Evolutionary conservation across 176 grass and related monocot species (phyloP), one percentile per base, ranked within the genome.

Genomic region (Lolium perenne): DNA sequence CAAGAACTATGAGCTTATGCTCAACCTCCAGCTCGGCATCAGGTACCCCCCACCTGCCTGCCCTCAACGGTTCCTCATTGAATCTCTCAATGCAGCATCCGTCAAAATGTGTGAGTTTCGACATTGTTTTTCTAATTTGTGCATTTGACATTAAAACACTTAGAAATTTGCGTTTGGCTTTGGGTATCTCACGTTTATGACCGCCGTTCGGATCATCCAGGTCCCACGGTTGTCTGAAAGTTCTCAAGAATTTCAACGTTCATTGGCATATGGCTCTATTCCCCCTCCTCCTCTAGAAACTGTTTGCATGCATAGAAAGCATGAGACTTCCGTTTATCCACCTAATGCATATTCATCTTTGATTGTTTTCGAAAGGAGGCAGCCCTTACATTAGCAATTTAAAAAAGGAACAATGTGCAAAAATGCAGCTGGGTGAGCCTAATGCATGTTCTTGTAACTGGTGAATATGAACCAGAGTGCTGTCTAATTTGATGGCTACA

Each of bases 1-100:
- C 80, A 99, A 96, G 88, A 99, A 99, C 82, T 99, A 99, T 67
- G 97, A 99, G 74, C 97, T 99, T 41, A 99, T 99, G 97, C 97
- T 99, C 83, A 99, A 99, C 91, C 91, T 99, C 87, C 97, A 99
- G 81, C 97, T 99, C 23, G 94, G 97, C 59, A 94, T 99, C 80
- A 99, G 97, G 97, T 98, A 50, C 4, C 7, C 67, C 67, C 38
- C 96, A 70, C 67, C 67, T 41, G 65, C 53, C 68, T 65, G 10
- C 15, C 65, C 41, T 46, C 50, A 10, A 2, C 21, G 71, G 12
- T 41, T 81, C 56, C 41, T 53, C 29, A 59, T 64, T 41, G 2
- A 32, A 12, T 80, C 38, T 59, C 17, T 57, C 21, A 10, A 55
- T 54, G 70, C 32, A 41, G 14, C 41, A 23, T 55, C 55, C 15